A percentile compares a stretch with the other conserved stretches of the same genome.
Evolutionary conservation across 352 stramenopile genomes (phyloP).

Genomic region (Phytophthora europaea): DNA sequence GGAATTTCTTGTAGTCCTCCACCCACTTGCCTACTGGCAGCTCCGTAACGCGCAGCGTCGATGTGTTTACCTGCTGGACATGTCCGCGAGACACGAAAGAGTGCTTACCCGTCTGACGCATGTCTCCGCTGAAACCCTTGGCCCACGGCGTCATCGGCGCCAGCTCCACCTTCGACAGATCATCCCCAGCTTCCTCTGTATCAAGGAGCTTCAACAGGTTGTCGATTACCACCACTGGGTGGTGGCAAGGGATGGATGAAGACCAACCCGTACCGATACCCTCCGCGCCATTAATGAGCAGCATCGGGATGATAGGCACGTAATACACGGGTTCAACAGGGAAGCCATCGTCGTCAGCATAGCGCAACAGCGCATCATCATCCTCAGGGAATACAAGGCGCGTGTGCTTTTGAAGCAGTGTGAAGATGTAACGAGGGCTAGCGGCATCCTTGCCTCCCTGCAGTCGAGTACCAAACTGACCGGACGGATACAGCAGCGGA

Average conservation of each 20-base stretch:
- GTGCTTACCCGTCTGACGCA: slow-evolving; percentile 77
- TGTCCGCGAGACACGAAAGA: slow-evolving; percentile 82
- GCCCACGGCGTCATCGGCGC: slow-evolving; percentile 95
- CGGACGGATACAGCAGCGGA: slow-evolving; percentile 96
- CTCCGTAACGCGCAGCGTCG: slow-evolving; percentile 97
- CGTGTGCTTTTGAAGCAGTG: slow-evolving; percentile 96
- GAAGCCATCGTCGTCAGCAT: slow-evolving; percentile 98
- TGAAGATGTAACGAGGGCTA: slow-evolving; percentile 99
- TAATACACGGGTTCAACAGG: slow-evolving; percentile 98
- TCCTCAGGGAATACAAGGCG: slow-evolving; percentile 98
- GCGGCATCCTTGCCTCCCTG: slow-evolving; percentile 99
- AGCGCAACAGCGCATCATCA: slow-evolving; percentile 97
- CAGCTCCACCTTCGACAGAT: slow-evolving; percentile 42
- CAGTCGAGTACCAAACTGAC: slow-evolving; percentile 99
- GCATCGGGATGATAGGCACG: slow-evolving; percentile 96
- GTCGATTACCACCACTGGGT: slow-evolving; percentile 97
- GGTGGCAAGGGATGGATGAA: slow-evolving; percentile 96
- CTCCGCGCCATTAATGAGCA: slow-evolving; percentile 98
- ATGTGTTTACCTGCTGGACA: slow-evolving; percentile 87
- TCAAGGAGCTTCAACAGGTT: slow-evolving; percentile 92
- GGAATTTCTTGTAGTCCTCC: slow-evolving; percentile 98
- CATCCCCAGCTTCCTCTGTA: slow-evolving; percentile 56
- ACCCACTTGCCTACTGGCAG: slow-evolving; percentile 98
- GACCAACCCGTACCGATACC: slow-evolving; percentile 99
- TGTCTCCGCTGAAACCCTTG: slow-evolving; percentile 95